These are phyloP conservation scores for Chenopodium album DNA, from an alignment of 148 eudicot species.

Conservation along the genomic window DNA sequence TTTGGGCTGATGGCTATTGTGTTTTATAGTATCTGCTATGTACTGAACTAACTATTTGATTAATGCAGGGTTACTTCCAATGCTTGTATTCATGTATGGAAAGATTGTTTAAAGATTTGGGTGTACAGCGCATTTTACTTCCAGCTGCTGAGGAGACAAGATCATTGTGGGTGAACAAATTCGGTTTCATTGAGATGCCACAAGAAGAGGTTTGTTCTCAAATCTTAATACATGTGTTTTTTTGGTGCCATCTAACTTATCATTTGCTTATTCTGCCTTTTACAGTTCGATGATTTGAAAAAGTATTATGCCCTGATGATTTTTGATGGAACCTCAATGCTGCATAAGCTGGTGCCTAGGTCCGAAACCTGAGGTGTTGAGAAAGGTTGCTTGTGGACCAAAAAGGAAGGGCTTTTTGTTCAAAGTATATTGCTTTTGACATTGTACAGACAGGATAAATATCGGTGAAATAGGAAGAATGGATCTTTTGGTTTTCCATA, in stretches of 20 bases:
- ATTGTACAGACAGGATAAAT: conserved; percentile 9
- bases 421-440: conserved; percentile 12
- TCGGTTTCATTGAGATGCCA: conserved; percentile 55
- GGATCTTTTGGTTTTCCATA: neutral
- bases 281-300: conserved; percentile 54
- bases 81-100: conserved; percentile 67
- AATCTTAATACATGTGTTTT: neutral
- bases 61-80: conserved; percentile 74
- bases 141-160: conserved; percentile 89
- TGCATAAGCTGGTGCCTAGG: conserved; percentile 46
- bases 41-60: neutral
- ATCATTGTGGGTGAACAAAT: conserved; percentile 68
- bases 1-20: neutral
- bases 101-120: conserved; percentile 43
- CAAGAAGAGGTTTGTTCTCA: conserved; percentile 43
- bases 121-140: conserved; percentile 58
- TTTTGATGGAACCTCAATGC: conserved; percentile 74
- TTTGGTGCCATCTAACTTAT: neutral
- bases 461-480: neutral
- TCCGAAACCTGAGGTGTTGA: conserved; percentile 6
- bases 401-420: neutral
- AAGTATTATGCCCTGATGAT: conserved; percentile 47
- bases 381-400: neutral
- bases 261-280: neutral
- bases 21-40: neutral